These are phyloP conservation scores for Cutaneotrichosporon sp. DNA, from an alignment of 1,284 basidiomycete genomes.

Conservation along the genomic window DNA sequence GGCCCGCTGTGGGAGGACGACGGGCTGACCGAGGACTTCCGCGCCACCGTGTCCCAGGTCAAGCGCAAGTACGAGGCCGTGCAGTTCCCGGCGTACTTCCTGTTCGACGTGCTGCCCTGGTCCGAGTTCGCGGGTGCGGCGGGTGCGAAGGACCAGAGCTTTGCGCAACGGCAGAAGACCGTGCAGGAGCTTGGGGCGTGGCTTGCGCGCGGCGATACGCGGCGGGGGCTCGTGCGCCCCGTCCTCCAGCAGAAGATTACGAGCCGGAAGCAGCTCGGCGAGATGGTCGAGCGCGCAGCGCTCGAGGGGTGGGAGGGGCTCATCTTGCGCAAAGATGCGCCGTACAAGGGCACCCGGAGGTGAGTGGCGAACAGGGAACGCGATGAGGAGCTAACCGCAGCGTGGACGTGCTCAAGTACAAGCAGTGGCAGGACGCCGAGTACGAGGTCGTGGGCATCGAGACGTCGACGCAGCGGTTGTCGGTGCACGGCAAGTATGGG, in stretches of 20 bases:
- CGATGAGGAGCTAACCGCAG: constrained; percentile 24
- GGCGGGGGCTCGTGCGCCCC: constrained; percentile 22
- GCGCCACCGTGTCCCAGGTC: constrained; percentile 39
- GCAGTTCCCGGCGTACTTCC: constrained; percentile 37
- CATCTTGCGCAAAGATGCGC: constrained; percentile 42
- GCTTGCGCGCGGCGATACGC: neutral
- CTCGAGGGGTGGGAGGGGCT: constrained; percentile 51
- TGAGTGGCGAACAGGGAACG: constrained; percentile 23
- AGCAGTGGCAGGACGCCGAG: constrained; percentile 51
- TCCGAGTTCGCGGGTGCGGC: constrained; percentile 23
- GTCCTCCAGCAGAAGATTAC: constrained; percentile 36
- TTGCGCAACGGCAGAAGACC: neutral
- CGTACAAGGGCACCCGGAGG: constrained; percentile 46
- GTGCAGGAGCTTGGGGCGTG: constrained; percentile 7
- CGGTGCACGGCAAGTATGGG: constrained; percentile 39
- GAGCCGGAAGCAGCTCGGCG: constrained; percentile 32
- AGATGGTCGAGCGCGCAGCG: constrained; percentile 38
- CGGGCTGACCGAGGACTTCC: constrained; percentile 46
- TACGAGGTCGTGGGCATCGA: constrained; percentile 39
- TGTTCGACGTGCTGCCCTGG: constrained; percentile 46
- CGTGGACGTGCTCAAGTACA: constrained; percentile 48
- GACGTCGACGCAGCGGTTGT: constrained; percentile 36
- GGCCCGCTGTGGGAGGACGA: constrained; percentile 30
- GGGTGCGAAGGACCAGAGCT: neutral
- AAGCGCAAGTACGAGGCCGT: constrained; percentile 28